Base-by-base conservation (phyloP, 495 filamentous ascomycete genomes). In the Penicillium salamii region DNA sequence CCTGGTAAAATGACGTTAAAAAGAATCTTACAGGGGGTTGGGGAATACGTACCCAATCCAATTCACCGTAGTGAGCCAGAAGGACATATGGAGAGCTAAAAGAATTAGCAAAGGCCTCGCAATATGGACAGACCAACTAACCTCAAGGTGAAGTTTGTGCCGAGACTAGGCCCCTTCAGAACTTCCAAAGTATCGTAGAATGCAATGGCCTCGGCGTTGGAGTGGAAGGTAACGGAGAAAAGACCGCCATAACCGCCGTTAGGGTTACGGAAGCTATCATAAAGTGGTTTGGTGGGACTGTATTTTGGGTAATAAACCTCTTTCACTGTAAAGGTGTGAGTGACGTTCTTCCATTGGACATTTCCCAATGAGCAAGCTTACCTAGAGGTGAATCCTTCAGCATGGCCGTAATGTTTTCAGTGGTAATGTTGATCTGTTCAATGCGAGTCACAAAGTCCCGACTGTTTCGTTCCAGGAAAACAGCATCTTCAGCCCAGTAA, bases 391-490 rank as follows among this genome's bases (percentile, higher is more conserved):
- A 80, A 5, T 67, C 62, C 54, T 68, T 71, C 15, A 97, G 70
- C 44, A 89, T 76, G 29, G 83, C 77, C 55, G 87, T 89, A 52
- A 97, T 85, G 33, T 83, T 78, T 63, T 95, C 91, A 19, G 93
- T 89, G 55, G 95, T 97, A 19, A 69, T 65, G 54, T 97, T 96
- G 62, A 96, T 88, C 46, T 89, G 77, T 43, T 87, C 84, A 49
- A 96, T 89, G 53, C 93, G 80, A 21, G 83, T 77, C 19, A 87
- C 79, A 63, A 97, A 97, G 65, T 97, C 89, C 2, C 93, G 86
- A 65, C 91, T 96, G 66, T 98, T 98, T 45, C 93, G 81, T 69
- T 98, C 93, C 68, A 98, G 82, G 69, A 96, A 95, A 21, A 97
- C 83, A 31, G 85, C 83, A 71, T 98, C 93, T 70, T 95, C 91